Evolutionary conservation across 345 rosid species (phyloP), one percentile per base, ranked within the genome.

Genomic region (Trapa incisa): DNA sequence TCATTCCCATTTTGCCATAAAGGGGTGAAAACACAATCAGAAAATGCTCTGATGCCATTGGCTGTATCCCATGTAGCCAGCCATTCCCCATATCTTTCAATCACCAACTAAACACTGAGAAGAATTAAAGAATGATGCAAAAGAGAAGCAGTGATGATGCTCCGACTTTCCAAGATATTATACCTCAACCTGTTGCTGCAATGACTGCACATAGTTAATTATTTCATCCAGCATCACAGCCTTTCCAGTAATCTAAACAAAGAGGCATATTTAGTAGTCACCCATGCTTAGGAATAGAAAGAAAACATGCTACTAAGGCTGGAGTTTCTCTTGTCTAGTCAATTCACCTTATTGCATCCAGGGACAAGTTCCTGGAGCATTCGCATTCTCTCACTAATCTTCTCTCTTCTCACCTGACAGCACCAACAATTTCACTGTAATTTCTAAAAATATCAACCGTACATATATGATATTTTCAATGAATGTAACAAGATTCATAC

Each of bases 131-230:
- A 37, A 50, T 58, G 38, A 58, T 7, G 12, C 63, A 9, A 58
- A 10, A 32, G 5, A 7, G 6, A 58, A 58, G 37, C 37, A 29
- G 5, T 8, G 9, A 33, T 7, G 33, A 9, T 8, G 35, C 33
- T 33, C 3, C 3, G 63, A 58, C 38, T 11, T 58, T 35, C 38
- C 35, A 29, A 35, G 57, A 9, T 83, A 37, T 93, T 83, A 37
- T 93, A 93, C 98, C 98, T 93, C 98, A 4, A 93, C 98, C 76
- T 93, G 98, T 43, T 88, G 96, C 72, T 93, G 97, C 74, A 93
- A 75, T 14, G 97, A 93, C 74, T 90, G 98, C 75, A 93, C 98
- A 78, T 93, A 90, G 80, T 93, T 93, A 74, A 93, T 93, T 70
- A 93, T 93, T 85, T 93, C 98, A 69, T 90, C 97, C 17, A 93